Percentiles rank a stretch among this genome's conserved stretches.
Evolutionary conservation across 1,139 yeast species (phyloP).

Genomic region (Kurtzmaniella quercitrusa): DNA sequence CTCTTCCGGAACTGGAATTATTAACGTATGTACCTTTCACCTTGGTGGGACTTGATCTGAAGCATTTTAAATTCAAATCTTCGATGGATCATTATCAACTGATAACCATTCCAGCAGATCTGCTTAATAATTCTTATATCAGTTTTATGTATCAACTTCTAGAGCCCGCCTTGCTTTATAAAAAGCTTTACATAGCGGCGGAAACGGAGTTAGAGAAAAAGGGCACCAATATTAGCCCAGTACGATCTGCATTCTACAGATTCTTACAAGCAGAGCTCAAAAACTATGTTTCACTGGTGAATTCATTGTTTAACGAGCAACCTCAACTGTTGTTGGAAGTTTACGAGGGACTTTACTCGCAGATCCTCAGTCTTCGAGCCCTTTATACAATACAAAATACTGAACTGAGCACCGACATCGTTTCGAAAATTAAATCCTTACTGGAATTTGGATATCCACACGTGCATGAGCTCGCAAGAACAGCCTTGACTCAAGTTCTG

Average conservation of each 20-base stretch:
- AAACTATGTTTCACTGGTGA: conserved; percentile 53
- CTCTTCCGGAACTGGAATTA: conserved; percentile 46
- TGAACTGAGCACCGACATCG: conserved; percentile 41
- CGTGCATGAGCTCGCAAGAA: conserved; percentile 39
- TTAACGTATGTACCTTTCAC: conserved; percentile 61
- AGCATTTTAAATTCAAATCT: conserved; percentile 45
- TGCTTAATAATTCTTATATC: conserved; percentile 54
- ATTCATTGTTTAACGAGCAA: conserved; percentile 39
- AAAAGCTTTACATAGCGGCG: conserved; percentile 34
- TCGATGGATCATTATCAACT: background rate
- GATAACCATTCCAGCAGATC: conserved; percentile 16
- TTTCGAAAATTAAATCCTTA: conserved; percentile 49
- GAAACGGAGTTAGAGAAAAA: conserved; percentile 13
- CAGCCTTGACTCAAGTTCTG: conserved; percentile 46
- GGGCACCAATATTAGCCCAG: conserved; percentile 39
- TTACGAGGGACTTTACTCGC: conserved; percentile 45
- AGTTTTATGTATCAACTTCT: conserved; percentile 54
- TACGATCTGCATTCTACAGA: conserved; percentile 63
- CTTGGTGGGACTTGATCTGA: conserved; percentile 70
- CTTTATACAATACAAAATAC: conserved; percentile 43
- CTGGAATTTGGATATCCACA: conserved; percentile 62
- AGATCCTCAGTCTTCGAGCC: conserved; percentile 55
- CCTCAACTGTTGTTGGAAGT: conserved; percentile 34
- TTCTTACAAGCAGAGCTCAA: conserved; percentile 51
- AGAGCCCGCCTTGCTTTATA: conserved; percentile 73